phyloP scores from a whole-genome alignment of 140 eudicot genomes.

The Senecio squalidus region DNA sequence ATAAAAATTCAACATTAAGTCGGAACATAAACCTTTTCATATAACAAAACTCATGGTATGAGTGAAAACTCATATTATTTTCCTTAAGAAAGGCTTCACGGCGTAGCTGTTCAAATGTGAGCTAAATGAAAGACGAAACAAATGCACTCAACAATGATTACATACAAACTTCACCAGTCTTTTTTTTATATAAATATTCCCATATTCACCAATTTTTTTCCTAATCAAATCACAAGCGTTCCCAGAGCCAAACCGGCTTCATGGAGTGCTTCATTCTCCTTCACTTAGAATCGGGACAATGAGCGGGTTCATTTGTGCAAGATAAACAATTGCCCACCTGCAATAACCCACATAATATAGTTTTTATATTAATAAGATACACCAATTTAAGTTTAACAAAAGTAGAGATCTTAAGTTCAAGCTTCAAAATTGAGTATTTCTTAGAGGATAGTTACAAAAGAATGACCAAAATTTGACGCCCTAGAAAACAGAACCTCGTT shows the following conservation, averaged over 20 bases:
- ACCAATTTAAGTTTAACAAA: neutral
- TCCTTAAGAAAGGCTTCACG: neutral
- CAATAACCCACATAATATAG: neutral
- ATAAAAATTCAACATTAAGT: too few species aligned
- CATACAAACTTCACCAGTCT: conserved; percentile 10
- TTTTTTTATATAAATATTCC: neutral
- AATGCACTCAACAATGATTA: neutral
- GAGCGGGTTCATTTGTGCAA: conserved; percentile 90
- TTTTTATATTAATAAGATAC: neutral
- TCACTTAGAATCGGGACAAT: conserved; percentile 76
- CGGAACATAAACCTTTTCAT: too few species aligned
- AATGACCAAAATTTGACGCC: too few species aligned
- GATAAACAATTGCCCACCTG: conserved; percentile 92
- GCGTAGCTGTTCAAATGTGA: conserved; percentile 3
- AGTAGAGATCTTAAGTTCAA: too few species aligned
- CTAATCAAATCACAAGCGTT: too few species aligned
- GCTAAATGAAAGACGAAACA: conserved; percentile 6
- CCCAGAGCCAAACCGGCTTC: too few species aligned
- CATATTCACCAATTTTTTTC: conserved; percentile 17
- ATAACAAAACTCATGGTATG: too few species aligned
- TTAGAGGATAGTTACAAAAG: too few species aligned
- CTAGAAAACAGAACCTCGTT: too few species aligned
- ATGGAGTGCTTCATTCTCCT: neutral
- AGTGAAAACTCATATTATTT: too few species aligned
- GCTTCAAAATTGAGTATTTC: too few species aligned